Base-by-base conservation (phyloP, 1,284 basidiomycete genomes). In the Trametes versicolor region DNA sequence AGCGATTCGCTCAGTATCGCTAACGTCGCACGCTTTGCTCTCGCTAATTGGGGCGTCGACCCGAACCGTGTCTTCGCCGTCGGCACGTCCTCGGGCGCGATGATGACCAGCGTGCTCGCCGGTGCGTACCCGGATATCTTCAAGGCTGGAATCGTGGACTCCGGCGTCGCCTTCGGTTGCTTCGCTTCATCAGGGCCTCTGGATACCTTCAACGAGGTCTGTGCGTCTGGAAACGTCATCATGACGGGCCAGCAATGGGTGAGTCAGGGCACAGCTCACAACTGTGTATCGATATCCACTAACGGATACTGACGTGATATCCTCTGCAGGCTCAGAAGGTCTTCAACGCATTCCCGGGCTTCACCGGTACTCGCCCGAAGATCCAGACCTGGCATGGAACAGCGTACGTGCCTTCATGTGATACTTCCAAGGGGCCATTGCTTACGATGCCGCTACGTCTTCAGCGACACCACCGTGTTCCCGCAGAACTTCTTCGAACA, bases 91-190 rank as follows among this genome's bases (percentile, higher is more conserved):
- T 86, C 85, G 13, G 86, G 86, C 57, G 86, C 85, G 7, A 87
- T 88, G 86, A 87, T 87, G 86, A 86, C 85, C 56, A 84, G 82
- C 69, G 85, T 87, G 25, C 77, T 86, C 17, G 74, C 76, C 48
- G 85, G 83, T 41, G 81, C 84, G 7, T 88, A 88, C 74, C 86
- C 86, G 4, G 83, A 87, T 58, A 70, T 88, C 57, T 85, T 85
- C 77, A 69, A 74, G 45, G 86, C 83, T 5, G 85, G 82, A 13
- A 71, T 80, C 23, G 81, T 79, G 10, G 84, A 80, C 74, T 82
- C 84, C 39, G 85, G 86, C 58, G 86, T 87, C n/a, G 80, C 86
- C 2, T 85, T 81, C 65, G 85, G 79, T 12, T 88, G 86, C 77
- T 88, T 87, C 73, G 80, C 76, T 6, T 71, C 82, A 12, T 74